A percentile compares a stretch with the other conserved stretches of the same genome.
These are phyloP conservation scores for Cryptomeria japonica DNA, from an alignment of 75 land plant species.

Conservation along the genomic window DNA sequence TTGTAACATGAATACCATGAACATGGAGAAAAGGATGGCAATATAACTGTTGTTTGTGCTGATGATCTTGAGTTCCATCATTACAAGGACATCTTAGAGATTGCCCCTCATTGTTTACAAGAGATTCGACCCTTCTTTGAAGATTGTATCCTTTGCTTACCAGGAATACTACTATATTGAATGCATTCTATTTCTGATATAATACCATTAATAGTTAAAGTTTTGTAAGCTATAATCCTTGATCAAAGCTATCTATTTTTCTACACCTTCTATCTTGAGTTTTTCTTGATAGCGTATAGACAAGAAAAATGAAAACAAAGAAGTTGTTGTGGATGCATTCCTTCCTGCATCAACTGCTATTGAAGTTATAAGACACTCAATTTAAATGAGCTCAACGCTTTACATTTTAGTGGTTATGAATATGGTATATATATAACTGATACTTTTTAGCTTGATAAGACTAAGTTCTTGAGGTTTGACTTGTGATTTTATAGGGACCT, in stretches of 20 bases:
- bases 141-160: slow-evolving; percentile 73
- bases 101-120: slow-evolving; percentile 77
- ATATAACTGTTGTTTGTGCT: slow-evolving; percentile 89
- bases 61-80: slow-evolving; percentile 91
- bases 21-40: slow-evolving; percentile 91
- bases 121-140: slow-evolving; percentile 91
- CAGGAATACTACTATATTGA: neutral
- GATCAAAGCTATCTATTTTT: neutral
- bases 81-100: slow-evolving; percentile 63
- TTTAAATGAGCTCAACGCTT: slow-evolving; percentile 39
- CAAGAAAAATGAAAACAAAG: slow-evolving; percentile 90
- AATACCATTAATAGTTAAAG: neutral
- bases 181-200: neutral
- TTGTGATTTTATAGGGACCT: slow-evolving; percentile 64
- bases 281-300: slow-evolving; percentile 45
- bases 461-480: neutral
- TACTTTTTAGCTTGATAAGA: neutral
- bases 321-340: slow-evolving; percentile 80
- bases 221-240: neutral
- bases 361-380: slow-evolving; percentile 76
- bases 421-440: neutral
- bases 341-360: slow-evolving; percentile 46
- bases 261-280: neutral
- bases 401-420: neutral
- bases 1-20: neutral